phyloP scores from a whole-genome alignment of 371 early-diverging fungal species.

The Rhizopus delemar region DNA sequence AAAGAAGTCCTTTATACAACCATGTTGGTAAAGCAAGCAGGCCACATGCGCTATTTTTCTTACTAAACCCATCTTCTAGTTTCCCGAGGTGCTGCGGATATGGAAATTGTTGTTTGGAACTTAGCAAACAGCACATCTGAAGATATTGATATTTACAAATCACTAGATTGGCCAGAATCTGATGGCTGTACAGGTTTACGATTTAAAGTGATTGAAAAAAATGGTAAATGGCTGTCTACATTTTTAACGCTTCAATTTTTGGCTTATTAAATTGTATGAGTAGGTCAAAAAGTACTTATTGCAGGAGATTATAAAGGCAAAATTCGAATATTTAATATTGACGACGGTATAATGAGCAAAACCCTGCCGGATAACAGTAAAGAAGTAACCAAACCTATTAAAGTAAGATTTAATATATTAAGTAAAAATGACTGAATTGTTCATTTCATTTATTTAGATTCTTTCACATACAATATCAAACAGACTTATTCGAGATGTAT shows the following conservation, averaged over 20 bases:
- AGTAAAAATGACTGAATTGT: background rate
- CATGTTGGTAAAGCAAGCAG: slow-evolving; percentile 14
- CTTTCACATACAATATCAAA: slow-evolving; percentile 35
- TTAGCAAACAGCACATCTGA: slow-evolving; percentile 33
- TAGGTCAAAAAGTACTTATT: slow-evolving; percentile 34
- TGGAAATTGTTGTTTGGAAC: slow-evolving; percentile 45
- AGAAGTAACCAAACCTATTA: slow-evolving; percentile 29
- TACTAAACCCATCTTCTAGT: background rate
- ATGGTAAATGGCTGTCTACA: slow-evolving; percentile 17
- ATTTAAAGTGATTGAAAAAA: slow-evolving; percentile 39
- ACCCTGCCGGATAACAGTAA: slow-evolving; percentile 36
- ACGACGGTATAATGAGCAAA: slow-evolving; percentile 30
- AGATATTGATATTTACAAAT: slow-evolving; percentile 39
- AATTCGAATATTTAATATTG: slow-evolving; percentile 42
- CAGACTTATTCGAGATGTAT: slow-evolving; percentile 41
- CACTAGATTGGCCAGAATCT: slow-evolving; percentile 44
- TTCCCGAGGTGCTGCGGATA: slow-evolving; percentile 39
- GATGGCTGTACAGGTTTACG: slow-evolving; percentile 30
- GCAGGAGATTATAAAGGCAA: slow-evolving; percentile 50
- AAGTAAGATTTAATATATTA: slow-evolving; percentile 19
- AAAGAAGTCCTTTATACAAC: slow-evolving; percentile 11
- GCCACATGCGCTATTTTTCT: background rate
- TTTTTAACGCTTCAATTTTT: background rate
- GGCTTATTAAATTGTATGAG: background rate
- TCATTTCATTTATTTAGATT: slow-evolving; percentile 21